Conservation (phyloP, 2,329 filamentous ascomycete genomes). For the Aspergillus alliaceus region DNA sequence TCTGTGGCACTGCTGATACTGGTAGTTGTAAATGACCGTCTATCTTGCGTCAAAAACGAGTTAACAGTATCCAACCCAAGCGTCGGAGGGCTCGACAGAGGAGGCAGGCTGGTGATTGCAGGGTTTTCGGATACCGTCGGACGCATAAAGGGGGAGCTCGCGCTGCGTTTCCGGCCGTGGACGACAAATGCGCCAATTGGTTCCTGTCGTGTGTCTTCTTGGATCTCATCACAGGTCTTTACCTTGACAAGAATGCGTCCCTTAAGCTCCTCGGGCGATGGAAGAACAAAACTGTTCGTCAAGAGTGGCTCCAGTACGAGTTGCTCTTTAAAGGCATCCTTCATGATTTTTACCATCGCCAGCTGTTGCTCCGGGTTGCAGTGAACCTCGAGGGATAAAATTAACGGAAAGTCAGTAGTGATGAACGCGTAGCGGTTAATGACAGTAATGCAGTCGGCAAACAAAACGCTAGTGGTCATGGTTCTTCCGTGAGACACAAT, state of each 20-base stretch:
- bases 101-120: constrained; percentile 48
- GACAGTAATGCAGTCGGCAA: constrained; percentile 86
- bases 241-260: constrained; percentile 89
- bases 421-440: constrained; percentile 94
- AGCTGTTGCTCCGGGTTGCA: constrained; percentile 81
- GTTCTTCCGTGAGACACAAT: constrained; percentile 90
- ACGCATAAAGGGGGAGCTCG: constrained; percentile 74
- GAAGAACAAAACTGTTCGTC: constrained; percentile 66
- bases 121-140: constrained; percentile 61
- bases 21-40: constrained; percentile 53
- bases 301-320: constrained; percentile 76
- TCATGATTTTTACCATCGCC: constrained; percentile 87
- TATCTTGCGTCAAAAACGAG: constrained; percentile 52
- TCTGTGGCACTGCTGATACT: constrained; percentile 65
- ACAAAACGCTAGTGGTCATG: constrained; percentile 83
- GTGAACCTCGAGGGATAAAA: constrained; percentile 94
- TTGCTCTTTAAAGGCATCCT: constrained; percentile 75
- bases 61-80: constrained; percentile 49
- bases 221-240: constrained; percentile 68
- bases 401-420: constrained; percentile 82
- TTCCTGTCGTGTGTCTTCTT: constrained; percentile 48
- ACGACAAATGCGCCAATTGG: constrained; percentile 36
- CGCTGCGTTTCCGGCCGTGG: constrained; percentile 59
- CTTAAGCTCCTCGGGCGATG: constrained; percentile 82
- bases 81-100: constrained; percentile 54